phyloP scores from a whole-genome alignment of 2,329 filamentous ascomycete species.

The Ceratocystis cubensis region DNA sequence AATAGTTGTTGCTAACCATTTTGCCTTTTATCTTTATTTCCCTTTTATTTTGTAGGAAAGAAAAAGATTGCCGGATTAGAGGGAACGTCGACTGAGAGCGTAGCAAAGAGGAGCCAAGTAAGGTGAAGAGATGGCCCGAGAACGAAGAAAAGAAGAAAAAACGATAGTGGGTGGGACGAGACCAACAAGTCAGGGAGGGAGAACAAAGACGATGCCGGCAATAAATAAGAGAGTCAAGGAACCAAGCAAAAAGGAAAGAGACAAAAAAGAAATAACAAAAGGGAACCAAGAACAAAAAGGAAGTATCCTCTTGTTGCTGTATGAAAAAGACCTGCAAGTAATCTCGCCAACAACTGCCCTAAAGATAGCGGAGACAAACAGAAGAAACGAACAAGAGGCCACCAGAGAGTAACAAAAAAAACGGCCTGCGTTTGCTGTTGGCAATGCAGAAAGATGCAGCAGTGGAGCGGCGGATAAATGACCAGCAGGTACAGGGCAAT shows the following conservation, averaged over 20 bases:
- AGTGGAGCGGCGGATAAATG: neutral
- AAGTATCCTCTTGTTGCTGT: neutral
- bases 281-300: neutral
- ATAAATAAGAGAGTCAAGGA: neutral
- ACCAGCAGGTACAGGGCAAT: neutral
- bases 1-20: constrained; percentile 20
- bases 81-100: too few species aligned
- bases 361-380: neutral
- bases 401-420: neutral
- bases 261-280: neutral
- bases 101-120: neutral
- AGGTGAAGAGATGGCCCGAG: neutral
- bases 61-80: too few species aligned
- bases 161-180: neutral
- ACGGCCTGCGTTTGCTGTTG: neutral
- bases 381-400: neutral
- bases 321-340: neutral
- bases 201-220: neutral
- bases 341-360: neutral
- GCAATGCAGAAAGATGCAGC: neutral
- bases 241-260: neutral
- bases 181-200: neutral
- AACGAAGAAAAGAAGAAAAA: constrained; percentile 7
- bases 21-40: neutral
- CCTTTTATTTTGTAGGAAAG: too few species aligned